Conservation (phyloP, 2,329 filamentous ascomycete genomes). For the Arthrobotrys megalospora region DNA sequence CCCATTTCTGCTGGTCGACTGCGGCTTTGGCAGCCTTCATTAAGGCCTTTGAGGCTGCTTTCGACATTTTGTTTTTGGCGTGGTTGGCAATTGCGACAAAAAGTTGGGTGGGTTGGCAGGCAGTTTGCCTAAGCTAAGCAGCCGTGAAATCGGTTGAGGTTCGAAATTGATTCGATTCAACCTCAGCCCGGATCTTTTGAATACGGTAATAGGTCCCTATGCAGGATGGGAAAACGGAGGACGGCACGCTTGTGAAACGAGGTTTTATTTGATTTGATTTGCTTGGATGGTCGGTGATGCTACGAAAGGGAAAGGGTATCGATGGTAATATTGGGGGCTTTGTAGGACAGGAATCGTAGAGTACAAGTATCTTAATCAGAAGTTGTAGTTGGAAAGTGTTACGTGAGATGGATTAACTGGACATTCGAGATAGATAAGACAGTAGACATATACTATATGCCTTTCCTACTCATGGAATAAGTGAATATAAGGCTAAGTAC, state of each 20-base stretch:
- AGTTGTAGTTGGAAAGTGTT: too few relatives aligned
- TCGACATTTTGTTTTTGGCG: conserved; percentile 54
- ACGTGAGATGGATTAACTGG: too few relatives aligned
- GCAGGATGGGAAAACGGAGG: neutral
- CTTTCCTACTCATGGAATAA: too few relatives aligned
- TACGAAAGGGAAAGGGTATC: neutral
- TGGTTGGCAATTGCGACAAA: conserved; percentile 20
- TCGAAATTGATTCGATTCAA: too few relatives aligned
- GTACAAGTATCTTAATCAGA: too few relatives aligned
- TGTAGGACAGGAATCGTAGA: too few relatives aligned
- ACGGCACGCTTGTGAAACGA: conserved; percentile 2
- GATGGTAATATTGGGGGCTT: neutral
- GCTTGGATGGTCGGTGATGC: neutral
- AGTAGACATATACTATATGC: too few relatives aligned
- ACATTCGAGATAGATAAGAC: too few relatives aligned
- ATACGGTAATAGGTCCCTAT: neutral
- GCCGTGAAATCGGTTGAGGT: neutral
- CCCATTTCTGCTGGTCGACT: conserved; percentile 83
- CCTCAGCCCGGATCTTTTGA: neutral
- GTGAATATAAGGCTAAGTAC: too few relatives aligned
- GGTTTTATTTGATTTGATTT: neutral
- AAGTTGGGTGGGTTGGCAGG: conserved; percentile 16
- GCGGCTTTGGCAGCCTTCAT: conserved; percentile 86
- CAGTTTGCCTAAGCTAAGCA: conserved; percentile 14
- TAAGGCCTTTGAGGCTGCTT: conserved; percentile 46